Conservation (phyloP, 352 stramenopile genomes). For the Globisporangium radiosum region DNA sequence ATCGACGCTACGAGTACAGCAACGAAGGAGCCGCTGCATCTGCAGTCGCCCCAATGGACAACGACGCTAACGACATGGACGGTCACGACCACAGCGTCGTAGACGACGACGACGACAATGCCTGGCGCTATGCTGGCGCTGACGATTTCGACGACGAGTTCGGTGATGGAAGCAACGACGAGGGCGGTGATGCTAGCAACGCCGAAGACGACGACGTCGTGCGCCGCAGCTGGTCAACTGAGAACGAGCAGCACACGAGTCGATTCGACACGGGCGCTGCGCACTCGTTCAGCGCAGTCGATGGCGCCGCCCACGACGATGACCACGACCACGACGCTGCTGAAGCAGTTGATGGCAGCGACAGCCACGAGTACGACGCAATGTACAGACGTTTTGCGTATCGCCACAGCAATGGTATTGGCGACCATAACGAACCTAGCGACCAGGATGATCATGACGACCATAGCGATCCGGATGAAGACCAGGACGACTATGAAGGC, state of each 20-base stretch:
- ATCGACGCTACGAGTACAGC: too few species aligned
- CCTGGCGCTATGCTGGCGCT: not conserved
- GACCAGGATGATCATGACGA: not conserved
- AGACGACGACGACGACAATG: conserved; percentile 3
- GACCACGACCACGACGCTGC: not conserved
- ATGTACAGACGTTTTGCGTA: not conserved
- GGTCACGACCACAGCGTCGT: not conserved
- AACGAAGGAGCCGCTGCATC: not conserved
- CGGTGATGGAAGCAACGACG: too few species aligned
- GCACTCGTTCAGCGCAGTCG: not conserved
- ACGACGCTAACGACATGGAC: not conserved
- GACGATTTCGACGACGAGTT: too few species aligned
- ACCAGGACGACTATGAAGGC: not conserved
- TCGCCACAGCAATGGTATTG: not conserved
- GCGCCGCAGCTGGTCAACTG: conserved; percentile 5
- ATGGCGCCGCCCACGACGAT: not conserved
- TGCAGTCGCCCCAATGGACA: too few species aligned
- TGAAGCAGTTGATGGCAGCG: not conserved
- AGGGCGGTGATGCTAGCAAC: too few species aligned
- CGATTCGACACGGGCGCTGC: not conserved
- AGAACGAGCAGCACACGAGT: not conserved
- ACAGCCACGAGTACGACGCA: not conserved
- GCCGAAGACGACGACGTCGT: conserved; percentile 7
- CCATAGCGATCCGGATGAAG: not conserved
- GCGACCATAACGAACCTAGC: not conserved